Conservation (phyloP, 257 asterid genomes). For the Nicotiana benthamiana region DNA sequence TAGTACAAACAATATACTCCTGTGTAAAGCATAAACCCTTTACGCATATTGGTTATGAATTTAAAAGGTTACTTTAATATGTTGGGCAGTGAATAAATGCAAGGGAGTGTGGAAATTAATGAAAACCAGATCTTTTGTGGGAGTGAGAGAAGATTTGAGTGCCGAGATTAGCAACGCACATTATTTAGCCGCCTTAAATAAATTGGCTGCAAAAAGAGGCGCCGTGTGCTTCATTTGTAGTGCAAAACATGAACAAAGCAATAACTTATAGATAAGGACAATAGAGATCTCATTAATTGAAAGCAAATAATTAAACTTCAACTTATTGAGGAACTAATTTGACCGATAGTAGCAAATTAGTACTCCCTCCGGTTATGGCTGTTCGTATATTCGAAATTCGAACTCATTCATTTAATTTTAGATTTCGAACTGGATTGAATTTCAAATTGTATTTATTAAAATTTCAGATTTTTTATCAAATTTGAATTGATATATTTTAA, state of each 20-base stretch:
- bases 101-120: background rate
- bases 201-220: background rate
- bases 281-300: background rate
- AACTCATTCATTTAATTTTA: no score
- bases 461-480: no score
- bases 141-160: background rate
- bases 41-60: background rate
- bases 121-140: background rate
- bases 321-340: background rate
- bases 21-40: no score
- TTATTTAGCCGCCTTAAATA: slow-evolving; percentile 2
- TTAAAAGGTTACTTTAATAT: background rate
- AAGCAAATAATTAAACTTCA: background rate
- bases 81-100: background rate
- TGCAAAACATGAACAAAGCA: background rate
- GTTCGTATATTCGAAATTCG: no score
- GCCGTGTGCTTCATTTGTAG: background rate
- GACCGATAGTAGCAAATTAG: background rate
- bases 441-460: no score
- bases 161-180: background rate
- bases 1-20: no score
- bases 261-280: background rate
- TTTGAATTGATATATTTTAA: no score
- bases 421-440: no score
- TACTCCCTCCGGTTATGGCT: no score